A percentile compares a stretch with the other conserved stretches of the same genome.
phyloP scores from a whole-genome alignment of 495 filamentous ascomycete genomes.

The Cercophora newfieldiana region DNA sequence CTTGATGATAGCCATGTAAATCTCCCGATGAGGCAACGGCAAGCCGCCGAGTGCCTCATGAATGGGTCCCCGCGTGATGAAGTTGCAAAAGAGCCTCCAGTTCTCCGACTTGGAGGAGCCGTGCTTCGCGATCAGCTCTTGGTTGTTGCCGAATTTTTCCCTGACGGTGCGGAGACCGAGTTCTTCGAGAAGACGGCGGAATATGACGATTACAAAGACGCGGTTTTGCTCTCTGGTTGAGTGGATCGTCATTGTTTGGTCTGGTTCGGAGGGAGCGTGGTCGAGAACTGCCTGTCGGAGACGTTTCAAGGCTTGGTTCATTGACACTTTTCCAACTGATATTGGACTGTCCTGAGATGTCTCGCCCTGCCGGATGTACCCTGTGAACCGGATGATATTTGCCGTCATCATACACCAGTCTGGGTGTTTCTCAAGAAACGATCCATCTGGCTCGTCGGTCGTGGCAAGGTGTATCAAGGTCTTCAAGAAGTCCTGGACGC shows the following conservation, averaged over 20 bases:
- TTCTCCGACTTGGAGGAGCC: not conserved
- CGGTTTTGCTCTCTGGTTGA: not conserved
- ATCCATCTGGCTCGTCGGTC: not conserved
- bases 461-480: not conserved
- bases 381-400: not conserved
- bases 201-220: not conserved
- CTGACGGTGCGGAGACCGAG: not conserved
- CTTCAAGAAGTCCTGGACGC: not conserved
- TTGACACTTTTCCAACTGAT: not conserved
- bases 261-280: not conserved
- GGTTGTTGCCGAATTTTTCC: not conserved
- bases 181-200: not conserved
- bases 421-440: not conserved
- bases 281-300: not conserved
- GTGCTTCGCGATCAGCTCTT: not conserved
- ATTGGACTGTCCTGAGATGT: not conserved
- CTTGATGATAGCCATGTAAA: not conserved
- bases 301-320: not conserved
- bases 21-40: not conserved
- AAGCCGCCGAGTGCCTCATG: not conserved
- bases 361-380: not conserved
- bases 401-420: not conserved
- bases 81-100: not conserved
- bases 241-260: not conserved
- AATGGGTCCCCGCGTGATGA: not conserved